Base-by-base conservation (phyloP, 805 yeast genomes). In the Teunomyces cretensis region DNA sequence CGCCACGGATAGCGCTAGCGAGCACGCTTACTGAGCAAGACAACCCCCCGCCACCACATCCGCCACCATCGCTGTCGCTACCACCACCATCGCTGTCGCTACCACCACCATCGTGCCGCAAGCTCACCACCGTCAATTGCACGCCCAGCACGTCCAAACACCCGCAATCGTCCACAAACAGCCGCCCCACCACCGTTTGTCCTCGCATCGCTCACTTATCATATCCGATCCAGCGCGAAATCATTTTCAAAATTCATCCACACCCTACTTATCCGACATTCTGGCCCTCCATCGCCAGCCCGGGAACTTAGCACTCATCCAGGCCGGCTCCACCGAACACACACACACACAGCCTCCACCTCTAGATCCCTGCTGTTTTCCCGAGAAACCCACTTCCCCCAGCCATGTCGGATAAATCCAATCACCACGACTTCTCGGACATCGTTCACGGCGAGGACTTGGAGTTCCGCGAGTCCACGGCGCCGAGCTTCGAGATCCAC, bases 401-500 rank as follows among this genome's bases (percentile, higher is more conserved):
- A 8, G 13, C 15, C 9, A 35, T 22, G 38, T 19, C 27, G 38
- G 38, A 17, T 14, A 35, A 35, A 13, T 14, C 38, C 16, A 35
- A 35, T 7, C 33, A n/a, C 28, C 41, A 30, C 24, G 69, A 67
- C 51, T 68, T 67, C 47, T 65, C 71, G 13, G 73, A 68, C 45
- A 48, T 56, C 16, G 63, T 68, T 8, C 71, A 67, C 27, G 73
- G 72, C 33, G 72, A 67, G 45, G 73, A 67, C 33, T 50, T 62
- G 40, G 72, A 68, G 48, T 63, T 67, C 48, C 58, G 64, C 17
- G 55, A 50, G 16, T 52, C 60, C 17, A 42, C 47, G 9, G 46
- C 51, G n/a, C 46, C 50, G 12, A 53, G 46, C 31, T 58, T 61
- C 45, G 33, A 22, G 19, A 30, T 40, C 39, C 26, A 19, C 33